A percentile compares a stretch with the other conserved stretches of the same genome.
Evolutionary conservation across 768 basidiomycete genomes (phyloP).

Genomic region (Leccinum barrowsii): DNA sequence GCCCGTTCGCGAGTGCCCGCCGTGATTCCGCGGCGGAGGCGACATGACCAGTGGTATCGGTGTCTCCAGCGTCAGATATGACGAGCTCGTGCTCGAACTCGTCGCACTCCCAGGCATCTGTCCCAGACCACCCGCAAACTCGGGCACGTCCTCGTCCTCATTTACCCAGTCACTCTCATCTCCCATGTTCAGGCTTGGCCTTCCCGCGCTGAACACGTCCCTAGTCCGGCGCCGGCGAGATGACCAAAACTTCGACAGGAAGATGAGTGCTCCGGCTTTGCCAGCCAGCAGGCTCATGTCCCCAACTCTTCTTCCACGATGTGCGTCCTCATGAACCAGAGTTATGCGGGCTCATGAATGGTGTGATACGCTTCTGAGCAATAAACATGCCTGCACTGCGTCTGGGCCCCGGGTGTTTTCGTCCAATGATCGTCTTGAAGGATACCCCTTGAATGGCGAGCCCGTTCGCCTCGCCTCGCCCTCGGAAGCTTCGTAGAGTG

Average conservation of each 20-base stretch:
- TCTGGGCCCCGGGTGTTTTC: conserved; percentile 36
- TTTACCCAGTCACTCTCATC: conserved; percentile 90
- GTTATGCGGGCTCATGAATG: conserved; percentile 58
- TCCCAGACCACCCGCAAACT: conserved; percentile 77
- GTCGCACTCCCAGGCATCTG: conserved; percentile 41
- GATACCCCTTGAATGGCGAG: conserved; percentile 57
- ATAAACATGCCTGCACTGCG: conserved; percentile 59
- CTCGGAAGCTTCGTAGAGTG: conserved; percentile 74
- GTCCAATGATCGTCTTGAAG: conserved; percentile 48
- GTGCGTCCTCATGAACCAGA: conserved; percentile 55
- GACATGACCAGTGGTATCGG: conserved; percentile 42
- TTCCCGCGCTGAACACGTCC: conserved; percentile 70
- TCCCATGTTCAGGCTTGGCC: conserved; percentile 54
- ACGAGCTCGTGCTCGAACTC: conserved; percentile 23
- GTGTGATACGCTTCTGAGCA: conserved; percentile 77
- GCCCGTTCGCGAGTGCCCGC: conserved; percentile 35
- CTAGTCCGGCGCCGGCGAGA: conserved; percentile 52
- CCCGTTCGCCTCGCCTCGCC: conserved; percentile 57
- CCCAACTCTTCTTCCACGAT: conserved; percentile 91
- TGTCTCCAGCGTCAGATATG: conserved; percentile 31
- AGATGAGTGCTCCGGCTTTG: conserved; percentile 60
- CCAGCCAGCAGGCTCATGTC: conserved; percentile 84
- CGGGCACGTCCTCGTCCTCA: conserved; percentile 71
- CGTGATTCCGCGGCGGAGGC: conserved; percentile 49
- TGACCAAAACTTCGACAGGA: conserved; percentile 75